These are phyloP conservation scores for Aspergillus intermedius DNA, from an alignment of 2,329 filamentous ascomycete species.

Conservation along the genomic window DNA sequence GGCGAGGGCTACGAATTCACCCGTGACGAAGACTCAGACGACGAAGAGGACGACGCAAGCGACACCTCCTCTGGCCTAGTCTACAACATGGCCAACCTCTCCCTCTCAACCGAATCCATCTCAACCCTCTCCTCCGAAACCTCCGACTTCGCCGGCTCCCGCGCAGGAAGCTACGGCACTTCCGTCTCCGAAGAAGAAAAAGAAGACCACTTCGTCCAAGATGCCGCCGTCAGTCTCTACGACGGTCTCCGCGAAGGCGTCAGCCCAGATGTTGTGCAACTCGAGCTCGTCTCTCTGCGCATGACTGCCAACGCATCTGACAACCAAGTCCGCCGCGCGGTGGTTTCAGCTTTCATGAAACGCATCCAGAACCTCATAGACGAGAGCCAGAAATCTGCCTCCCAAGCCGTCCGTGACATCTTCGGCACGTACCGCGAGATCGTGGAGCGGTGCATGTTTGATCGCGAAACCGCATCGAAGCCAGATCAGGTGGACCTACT, in stretches of 20 bases:
- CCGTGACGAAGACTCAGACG: constrained; percentile 58
- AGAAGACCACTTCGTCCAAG: constrained; percentile 68
- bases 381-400: constrained; percentile 50
- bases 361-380: constrained; percentile 66
- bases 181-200: constrained; percentile 59
- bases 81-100: constrained; percentile 46
- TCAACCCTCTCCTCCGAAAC: constrained; percentile 57
- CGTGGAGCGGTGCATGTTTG: constrained; percentile 54
- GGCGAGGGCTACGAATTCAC: constrained; percentile 61
- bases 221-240: constrained; percentile 78
- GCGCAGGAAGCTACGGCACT: constrained; percentile 66
- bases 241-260: constrained; percentile 71
- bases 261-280: constrained; percentile 75
- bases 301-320: constrained; percentile 88
- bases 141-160: constrained; percentile 47
- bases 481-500: constrained; percentile 79
- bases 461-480: constrained; percentile 47
- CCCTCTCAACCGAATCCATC: constrained; percentile 49
- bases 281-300: constrained; percentile 90
- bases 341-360: constrained; percentile 78
- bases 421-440: constrained; percentile 60
- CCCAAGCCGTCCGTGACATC: constrained; percentile 58
- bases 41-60: constrained; percentile 59
- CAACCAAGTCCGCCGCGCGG: constrained; percentile 75
- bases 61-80: constrained; percentile 46